Evolutionary conservation across 768 basidiomycete genomes (phyloP).

Genomic region (Nidularia pulvinata): DNA sequence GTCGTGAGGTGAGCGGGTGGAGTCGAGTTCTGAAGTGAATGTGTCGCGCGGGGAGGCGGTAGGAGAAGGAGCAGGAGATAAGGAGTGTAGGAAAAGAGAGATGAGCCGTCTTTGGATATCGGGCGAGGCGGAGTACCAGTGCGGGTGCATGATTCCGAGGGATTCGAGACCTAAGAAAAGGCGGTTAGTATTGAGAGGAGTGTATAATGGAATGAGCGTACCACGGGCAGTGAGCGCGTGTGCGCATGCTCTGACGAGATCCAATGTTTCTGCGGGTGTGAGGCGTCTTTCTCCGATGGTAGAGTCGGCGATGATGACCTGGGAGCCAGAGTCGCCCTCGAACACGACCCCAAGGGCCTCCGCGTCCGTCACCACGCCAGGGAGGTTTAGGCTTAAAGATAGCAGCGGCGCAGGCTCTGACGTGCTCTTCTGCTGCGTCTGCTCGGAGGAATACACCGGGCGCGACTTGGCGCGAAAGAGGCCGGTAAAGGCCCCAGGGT

Average conservation of each 20-base stretch:
- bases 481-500: constrained; percentile 42
- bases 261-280: constrained; percentile 60
- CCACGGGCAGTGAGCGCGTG: constrained; percentile 65
- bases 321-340: constrained; percentile 54
- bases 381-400: no score
- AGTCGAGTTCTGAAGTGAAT: constrained; percentile 67
- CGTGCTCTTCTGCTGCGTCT: not conserved
- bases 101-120: constrained; percentile 68
- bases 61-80: constrained; percentile 44
- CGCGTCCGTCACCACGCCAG: no score
- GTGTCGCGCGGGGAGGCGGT: constrained; percentile 33
- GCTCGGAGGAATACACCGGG: no score
- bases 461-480: constrained; percentile 51
- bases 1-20: constrained; percentile 71
- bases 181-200: not conserved
- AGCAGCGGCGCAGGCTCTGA: not conserved
- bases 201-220: constrained; percentile 21
- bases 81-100: constrained; percentile 70
- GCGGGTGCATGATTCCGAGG: constrained; percentile 83
- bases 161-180: constrained; percentile 65
- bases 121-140: constrained; percentile 78
- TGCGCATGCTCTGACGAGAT: constrained; percentile 69
- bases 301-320: constrained; percentile 45
- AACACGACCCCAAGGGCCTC: constrained; percentile 20
- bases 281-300: constrained; percentile 58